Conservation (phyloP, 345 rosid genomes). For the Ricinus communis region DNA sequence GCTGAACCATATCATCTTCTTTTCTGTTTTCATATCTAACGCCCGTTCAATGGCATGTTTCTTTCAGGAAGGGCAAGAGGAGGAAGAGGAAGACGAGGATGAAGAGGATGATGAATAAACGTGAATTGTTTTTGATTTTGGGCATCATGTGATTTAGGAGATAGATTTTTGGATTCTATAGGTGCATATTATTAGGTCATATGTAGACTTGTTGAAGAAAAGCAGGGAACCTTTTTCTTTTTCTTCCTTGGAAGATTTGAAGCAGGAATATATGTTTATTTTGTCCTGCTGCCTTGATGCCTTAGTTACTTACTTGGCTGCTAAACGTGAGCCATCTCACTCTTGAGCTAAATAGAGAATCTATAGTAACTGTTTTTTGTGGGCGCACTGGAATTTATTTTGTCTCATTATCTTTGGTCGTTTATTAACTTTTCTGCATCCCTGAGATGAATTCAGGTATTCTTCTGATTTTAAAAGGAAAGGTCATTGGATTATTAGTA, state of each 20-base stretch:
- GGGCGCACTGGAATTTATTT: too few species aligned
- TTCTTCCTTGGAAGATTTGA: neutral
- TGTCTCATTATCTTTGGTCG: too few species aligned
- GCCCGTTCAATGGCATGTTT: neutral
- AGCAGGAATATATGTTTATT: neutral
- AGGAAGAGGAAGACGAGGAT: constrained; percentile 39
- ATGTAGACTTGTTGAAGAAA: neutral
- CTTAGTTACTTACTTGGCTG: neutral
- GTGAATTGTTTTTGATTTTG: constrained; percentile 19
- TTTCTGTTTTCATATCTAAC: too few species aligned
- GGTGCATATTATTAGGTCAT: constrained; percentile 22
- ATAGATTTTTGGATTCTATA: constrained; percentile 20
- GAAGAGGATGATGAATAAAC: constrained; percentile 36
- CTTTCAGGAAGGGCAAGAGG: constrained; percentile 24
- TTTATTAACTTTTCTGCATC: neutral
- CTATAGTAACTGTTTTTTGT: neutral
- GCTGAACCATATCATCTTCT: too few species aligned
- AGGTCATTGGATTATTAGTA: too few species aligned
- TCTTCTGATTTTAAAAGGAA: too few species aligned
- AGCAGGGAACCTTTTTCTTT: neutral
- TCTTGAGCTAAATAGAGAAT: neutral
- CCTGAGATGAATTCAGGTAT: too few species aligned
- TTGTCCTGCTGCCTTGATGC: constrained; percentile 10
- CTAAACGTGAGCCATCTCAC: neutral
- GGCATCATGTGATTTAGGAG: constrained; percentile 18